Conservation (phyloP, 1,284 basidiomycete genomes). For the Melampsora americana region DNA sequence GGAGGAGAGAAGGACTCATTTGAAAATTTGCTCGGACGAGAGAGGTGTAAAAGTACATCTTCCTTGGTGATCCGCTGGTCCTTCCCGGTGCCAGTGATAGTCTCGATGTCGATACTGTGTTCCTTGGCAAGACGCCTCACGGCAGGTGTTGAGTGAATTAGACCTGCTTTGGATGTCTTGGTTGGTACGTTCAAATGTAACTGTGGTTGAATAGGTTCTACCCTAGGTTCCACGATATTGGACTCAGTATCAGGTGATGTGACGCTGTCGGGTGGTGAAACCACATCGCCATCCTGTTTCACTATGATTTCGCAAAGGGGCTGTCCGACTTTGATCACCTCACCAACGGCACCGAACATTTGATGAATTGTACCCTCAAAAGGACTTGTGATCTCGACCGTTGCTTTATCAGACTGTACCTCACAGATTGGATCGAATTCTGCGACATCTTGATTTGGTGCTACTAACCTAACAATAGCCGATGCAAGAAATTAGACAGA, state of each 20-base stretch:
- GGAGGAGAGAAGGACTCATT: not conserved
- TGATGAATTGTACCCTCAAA: conserved; percentile 73
- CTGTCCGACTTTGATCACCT: conserved; percentile 80
- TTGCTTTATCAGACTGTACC: conserved; percentile 90
- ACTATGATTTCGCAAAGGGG: conserved; percentile 79
- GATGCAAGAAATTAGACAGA: not conserved
- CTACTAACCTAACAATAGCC: conserved; percentile 60
- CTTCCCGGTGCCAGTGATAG: conserved; percentile 68
- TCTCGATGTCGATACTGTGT: conserved; percentile 61
- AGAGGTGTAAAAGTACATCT: conserved; percentile 59
- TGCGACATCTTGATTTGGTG: conserved; percentile 62
- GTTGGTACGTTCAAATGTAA: not conserved
- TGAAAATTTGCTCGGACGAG: conserved; percentile 6
- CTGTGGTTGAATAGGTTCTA: not conserved
- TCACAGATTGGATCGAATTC: conserved; percentile 86
- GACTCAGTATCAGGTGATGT: not conserved
- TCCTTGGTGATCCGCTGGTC: conserved; percentile 70
- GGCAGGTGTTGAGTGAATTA: conserved; percentile 69
- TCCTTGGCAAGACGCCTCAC: conserved; percentile 72
- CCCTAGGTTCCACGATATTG: not conserved
- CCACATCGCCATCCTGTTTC: conserved; percentile 59
- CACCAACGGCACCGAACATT: conserved; percentile 73
- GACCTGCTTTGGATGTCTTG: not conserved
- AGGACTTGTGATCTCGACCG: conserved; percentile 87
- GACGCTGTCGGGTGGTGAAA: conserved; percentile 19